A percentile compares a stretch with the other conserved stretches of the same genome.
Evolutionary conservation across 2,329 filamentous ascomycete species (phyloP).

Genomic region (Tolypocladium ovalisporum): DNA sequence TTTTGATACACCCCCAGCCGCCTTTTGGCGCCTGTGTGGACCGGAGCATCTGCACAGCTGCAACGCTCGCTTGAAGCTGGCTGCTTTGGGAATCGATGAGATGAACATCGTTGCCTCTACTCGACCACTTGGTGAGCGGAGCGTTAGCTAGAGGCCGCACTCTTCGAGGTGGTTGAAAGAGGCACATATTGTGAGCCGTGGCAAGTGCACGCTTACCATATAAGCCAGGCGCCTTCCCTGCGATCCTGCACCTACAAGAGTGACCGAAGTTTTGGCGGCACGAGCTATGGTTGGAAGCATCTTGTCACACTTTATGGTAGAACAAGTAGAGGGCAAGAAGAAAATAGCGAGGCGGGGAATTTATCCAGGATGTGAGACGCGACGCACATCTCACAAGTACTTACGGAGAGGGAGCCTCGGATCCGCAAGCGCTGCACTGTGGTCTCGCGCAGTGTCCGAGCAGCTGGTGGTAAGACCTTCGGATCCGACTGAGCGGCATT

Average conservation of each 20-base stretch:
- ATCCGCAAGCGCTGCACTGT: not conserved
- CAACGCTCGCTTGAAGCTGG: constrained; percentile 15
- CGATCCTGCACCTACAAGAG: constrained; percentile 17
- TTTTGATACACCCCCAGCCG: constrained; percentile 11
- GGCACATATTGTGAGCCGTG: not conserved
- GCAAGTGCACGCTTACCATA: constrained; percentile 11
- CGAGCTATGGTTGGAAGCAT: not conserved
- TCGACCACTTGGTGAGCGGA: constrained; percentile 14
- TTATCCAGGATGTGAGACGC: no score
- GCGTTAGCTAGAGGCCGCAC: not conserved
- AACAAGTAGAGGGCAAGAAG: not conserved
- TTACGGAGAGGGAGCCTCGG: not conserved
- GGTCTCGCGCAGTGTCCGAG: not conserved
- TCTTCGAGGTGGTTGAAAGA: not conserved
- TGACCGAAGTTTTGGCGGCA: constrained; percentile 7
- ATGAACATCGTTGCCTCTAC: constrained; percentile 15
- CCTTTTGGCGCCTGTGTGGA: not conserved
- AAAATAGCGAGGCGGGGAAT: not conserved
- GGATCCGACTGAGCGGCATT: constrained; percentile 1
- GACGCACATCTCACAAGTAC: not conserved
- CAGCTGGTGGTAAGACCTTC: not conserved
- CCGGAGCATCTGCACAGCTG: constrained; percentile 14
- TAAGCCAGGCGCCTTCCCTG: constrained; percentile 19
- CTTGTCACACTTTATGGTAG: not conserved
- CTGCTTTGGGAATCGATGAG: constrained; percentile 13